Conservation (phyloP, 2,329 filamentous ascomycete genomes). For the Penicillium expansum region DNA sequence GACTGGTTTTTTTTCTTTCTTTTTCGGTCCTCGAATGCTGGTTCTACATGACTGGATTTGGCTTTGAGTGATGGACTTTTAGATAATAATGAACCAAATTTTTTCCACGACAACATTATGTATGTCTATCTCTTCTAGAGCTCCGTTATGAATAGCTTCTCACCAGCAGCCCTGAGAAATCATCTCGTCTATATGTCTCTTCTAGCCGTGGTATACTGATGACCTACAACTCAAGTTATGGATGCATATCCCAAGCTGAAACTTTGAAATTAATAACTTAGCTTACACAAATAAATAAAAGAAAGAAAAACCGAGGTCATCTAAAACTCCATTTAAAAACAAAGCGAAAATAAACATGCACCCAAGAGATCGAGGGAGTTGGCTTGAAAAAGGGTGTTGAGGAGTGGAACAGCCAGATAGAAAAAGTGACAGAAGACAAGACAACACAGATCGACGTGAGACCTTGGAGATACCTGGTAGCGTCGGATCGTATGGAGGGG, state of each 20-base stretch:
- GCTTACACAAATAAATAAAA: conserved; percentile 6
- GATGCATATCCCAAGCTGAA: not conserved
- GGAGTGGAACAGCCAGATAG: conserved; percentile 9
- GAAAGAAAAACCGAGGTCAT: not conserved
- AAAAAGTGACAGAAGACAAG: conserved; percentile 1
- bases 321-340: conserved; percentile 10
- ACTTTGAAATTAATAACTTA: not conserved
- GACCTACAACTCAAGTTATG: not conserved
- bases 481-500: not conserved
- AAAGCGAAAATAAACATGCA: not conserved
- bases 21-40: not conserved
- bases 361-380: not conserved
- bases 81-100: conserved; percentile 2
- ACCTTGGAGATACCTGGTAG: not conserved
- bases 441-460: not conserved
- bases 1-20: not conserved
- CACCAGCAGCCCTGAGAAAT: not conserved
- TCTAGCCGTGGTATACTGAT: not conserved
- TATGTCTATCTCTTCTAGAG: no score
- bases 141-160: not conserved
- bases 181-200: not conserved
- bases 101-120: not conserved
- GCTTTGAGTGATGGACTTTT: not conserved
- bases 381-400: not conserved
- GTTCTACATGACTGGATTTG: not conserved